phyloP scores from a whole-genome alignment of 2,329 filamentous ascomycete species.

The Fonsecaea monophora region DNA sequence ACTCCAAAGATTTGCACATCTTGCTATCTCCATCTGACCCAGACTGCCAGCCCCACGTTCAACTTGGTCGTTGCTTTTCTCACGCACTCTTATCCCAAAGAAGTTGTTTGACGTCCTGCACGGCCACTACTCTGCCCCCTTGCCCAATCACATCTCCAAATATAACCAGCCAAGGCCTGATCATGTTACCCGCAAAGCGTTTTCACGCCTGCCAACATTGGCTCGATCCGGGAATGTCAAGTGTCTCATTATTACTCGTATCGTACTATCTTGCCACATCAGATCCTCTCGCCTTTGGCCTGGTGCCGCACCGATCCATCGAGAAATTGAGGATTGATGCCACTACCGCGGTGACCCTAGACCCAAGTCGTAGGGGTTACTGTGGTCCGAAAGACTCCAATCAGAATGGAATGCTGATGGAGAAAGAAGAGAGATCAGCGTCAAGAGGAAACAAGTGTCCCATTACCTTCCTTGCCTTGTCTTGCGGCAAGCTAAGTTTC shows the following conservation, averaged over 20 bases:
- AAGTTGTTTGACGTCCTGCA: background rate
- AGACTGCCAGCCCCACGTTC: background rate
- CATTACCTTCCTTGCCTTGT: background rate
- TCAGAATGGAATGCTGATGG: background rate
- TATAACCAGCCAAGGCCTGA: background rate
- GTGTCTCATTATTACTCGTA: background rate
- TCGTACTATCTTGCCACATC: background rate
- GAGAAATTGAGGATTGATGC: background rate
- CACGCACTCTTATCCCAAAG: background rate
- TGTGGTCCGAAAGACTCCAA: slow-evolving; percentile 2
- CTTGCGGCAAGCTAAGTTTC: slow-evolving; percentile 19
- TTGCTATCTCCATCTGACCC: background rate
- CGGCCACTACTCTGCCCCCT: background rate
- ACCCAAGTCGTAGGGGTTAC: background rate
- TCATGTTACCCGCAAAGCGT: background rate
- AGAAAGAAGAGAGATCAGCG: background rate
- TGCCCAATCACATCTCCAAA: background rate
- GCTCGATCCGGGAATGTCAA: slow-evolving; percentile 2
- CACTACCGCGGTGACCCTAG: background rate
- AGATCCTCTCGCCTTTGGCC: background rate
- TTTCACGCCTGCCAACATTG: background rate
- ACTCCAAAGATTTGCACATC: slow-evolving; percentile 6
- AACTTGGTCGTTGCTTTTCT: background rate
- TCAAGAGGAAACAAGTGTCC: background rate
- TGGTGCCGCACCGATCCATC: background rate